Evolutionary conservation across 305 asterid species (phyloP).

Genomic region (Petunia hybrid): DNA sequence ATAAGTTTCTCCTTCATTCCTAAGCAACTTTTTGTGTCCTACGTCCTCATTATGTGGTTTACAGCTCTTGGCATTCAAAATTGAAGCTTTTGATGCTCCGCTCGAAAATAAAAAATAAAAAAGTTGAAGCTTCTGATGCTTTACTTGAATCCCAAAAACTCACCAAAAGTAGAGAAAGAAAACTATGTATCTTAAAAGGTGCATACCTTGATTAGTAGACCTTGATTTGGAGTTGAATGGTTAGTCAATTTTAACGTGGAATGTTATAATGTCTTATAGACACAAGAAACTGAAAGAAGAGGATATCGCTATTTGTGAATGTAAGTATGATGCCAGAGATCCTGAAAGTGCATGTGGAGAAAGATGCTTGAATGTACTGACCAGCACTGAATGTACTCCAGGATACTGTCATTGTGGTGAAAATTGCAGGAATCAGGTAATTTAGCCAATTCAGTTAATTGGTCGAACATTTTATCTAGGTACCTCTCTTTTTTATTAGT

Average conservation of each 20-base stretch:
- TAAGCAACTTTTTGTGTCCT: background rate
- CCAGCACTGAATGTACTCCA: slow-evolving; percentile 93
- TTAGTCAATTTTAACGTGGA: slow-evolving; percentile 30
- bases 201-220: slow-evolving; percentile 24
- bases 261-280: slow-evolving; percentile 44
- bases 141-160: background rate
- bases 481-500: background rate
- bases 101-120: no score
- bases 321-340: slow-evolving; percentile 65
- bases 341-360: slow-evolving; percentile 94
- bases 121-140: slow-evolving; percentile 18
- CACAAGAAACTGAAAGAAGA: slow-evolving; percentile 74
- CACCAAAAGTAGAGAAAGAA: background rate
- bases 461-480: background rate
- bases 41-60: background rate
- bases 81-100: slow-evolving; percentile 16
- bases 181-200: background rate
- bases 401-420: slow-evolving; percentile 80
- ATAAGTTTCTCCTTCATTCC: background rate
- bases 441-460: background rate
- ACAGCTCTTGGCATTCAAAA: background rate
- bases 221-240: slow-evolving; percentile 9
- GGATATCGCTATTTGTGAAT: slow-evolving; percentile 83
- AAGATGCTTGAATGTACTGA: slow-evolving; percentile 81
- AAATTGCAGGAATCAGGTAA: slow-evolving; percentile 85